Conservation (phyloP, 306 rosid species). For the Begonia loranthoides region DNA sequence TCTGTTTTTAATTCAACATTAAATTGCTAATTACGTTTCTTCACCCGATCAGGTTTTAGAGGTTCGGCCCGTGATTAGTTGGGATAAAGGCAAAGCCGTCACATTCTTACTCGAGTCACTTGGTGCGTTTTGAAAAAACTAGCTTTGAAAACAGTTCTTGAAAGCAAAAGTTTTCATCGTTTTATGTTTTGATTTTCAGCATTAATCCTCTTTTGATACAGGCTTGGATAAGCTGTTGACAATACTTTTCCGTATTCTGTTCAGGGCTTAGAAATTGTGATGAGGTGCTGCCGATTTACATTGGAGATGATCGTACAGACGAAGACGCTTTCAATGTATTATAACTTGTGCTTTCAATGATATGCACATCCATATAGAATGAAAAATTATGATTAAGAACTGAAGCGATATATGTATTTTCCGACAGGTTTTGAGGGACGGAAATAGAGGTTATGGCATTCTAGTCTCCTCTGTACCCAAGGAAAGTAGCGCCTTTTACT, state of each 20-base stretch:
- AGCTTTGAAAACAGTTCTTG: not conserved
- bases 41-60: conserved; percentile 61
- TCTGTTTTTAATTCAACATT: not conserved
- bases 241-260: too few relatives aligned
- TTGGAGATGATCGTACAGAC: conserved; percentile 90
- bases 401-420: conserved; percentile 1
- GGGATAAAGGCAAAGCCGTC: conserved; percentile 99
- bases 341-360: not conserved
- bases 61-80: conserved; percentile 77
- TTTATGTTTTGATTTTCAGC: conserved; percentile 18
- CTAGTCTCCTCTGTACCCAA: conserved; percentile 67
- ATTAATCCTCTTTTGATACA: conserved; percentile 16
- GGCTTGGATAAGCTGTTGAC: too few relatives aligned
- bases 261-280: conserved; percentile 49
- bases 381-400: conserved; percentile 1
- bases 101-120: conserved; percentile 87
- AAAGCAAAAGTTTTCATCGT: not conserved
- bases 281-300: conserved; percentile 85
- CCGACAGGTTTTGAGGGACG: conserved; percentile 65
- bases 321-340: conserved; percentile 89
- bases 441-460: conserved; percentile 65
- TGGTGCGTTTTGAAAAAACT: conserved; percentile 35
- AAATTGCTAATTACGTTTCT: not conserved
- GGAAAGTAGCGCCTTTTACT: conserved; percentile 74
- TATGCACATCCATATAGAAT: not conserved